Conservation (phyloP, 2,329 filamentous ascomycete species). For the Trichoderma atrobrunneum region DNA sequence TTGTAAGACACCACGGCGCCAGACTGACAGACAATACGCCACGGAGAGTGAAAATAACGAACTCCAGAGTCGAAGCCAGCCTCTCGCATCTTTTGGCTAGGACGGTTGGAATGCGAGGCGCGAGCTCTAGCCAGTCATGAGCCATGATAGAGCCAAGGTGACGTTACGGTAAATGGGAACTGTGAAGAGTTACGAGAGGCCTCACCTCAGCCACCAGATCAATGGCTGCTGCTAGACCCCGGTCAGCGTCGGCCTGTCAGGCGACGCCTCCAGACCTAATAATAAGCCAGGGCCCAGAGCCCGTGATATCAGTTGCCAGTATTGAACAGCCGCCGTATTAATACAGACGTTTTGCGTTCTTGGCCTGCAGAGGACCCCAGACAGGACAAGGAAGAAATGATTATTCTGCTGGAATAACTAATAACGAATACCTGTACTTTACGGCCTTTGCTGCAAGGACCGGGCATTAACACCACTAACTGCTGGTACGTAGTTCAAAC, state of each 20-base stretch:
- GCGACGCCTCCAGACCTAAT: neutral
- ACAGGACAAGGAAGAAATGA: neutral
- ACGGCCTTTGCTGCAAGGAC: neutral
- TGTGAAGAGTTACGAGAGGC: neutral
- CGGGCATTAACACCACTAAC: neutral
- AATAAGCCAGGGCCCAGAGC: neutral
- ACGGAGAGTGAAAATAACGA: neutral
- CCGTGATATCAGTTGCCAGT: neutral
- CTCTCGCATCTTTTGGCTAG: neutral
- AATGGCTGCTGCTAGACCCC: neutral
- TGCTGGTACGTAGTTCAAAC: neutral
- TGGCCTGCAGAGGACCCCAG: neutral
- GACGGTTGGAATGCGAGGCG: neutral
- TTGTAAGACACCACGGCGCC: neutral
- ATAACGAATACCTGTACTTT: neutral
- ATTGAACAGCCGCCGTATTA: neutral
- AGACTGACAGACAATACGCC: neutral
- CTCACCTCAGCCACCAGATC: slow-evolving; percentile 8
- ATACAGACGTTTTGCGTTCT: neutral
- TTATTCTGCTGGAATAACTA: neutral
- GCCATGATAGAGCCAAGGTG: neutral
- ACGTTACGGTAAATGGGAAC: neutral
- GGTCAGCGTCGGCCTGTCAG: slow-evolving; percentile 1
- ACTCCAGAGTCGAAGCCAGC: neutral
- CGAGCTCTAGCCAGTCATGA: neutral